These are phyloP conservation scores for Crassisporium funariophilum DNA, from an alignment of 768 basidiomycete genomes.

Conservation along the genomic window DNA sequence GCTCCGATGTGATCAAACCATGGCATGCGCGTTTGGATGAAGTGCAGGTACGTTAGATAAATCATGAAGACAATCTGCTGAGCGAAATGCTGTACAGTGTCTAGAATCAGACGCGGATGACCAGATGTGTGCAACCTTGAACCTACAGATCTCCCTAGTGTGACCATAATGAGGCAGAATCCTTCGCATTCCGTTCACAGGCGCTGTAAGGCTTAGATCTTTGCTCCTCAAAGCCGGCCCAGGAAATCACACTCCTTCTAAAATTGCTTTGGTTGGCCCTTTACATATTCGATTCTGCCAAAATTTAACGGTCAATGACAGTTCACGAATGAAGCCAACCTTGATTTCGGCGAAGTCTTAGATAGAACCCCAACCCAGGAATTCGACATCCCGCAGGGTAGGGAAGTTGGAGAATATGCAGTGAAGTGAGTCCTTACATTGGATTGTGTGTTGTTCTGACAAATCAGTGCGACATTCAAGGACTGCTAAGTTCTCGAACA, in stretches of 20 bases:
- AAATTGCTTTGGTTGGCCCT: slow-evolving; percentile 63
- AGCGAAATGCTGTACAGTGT: slow-evolving; percentile 46
- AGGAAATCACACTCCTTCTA: slow-evolving; percentile 71
- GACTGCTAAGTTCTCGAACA: slow-evolving; percentile 82
- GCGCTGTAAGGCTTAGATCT: slow-evolving; percentile 81
- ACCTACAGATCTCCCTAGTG: slow-evolving; percentile 2
- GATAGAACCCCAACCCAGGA: slow-evolving; percentile 70
- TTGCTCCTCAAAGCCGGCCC: slow-evolving; percentile 87
- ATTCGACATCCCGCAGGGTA: slow-evolving; percentile 65
- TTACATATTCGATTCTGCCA: neutral
- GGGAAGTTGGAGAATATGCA: slow-evolving; percentile 84
- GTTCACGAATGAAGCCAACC: slow-evolving; percentile 76
- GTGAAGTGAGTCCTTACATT: slow-evolving; percentile 58
- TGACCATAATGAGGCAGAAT: slow-evolving; percentile 49
- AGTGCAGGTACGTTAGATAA: slow-evolving; percentile 45
- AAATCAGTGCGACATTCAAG: slow-evolving; percentile 41
- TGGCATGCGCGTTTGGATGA: slow-evolving; percentile 83
- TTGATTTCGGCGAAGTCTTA: slow-evolving; percentile 79
- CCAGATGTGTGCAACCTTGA: slow-evolving; percentile 57
- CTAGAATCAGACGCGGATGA: slow-evolving; percentile 92
- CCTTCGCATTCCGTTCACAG: slow-evolving; percentile 84
- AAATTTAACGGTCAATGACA: slow-evolving; percentile 25
- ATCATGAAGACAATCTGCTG: slow-evolving; percentile 4
- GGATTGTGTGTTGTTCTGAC: neutral
- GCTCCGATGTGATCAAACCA: slow-evolving; percentile 75